These are phyloP conservation scores for Ogataea methanolica DNA, from an alignment of 805 yeast species.

Conservation along the genomic window DNA sequence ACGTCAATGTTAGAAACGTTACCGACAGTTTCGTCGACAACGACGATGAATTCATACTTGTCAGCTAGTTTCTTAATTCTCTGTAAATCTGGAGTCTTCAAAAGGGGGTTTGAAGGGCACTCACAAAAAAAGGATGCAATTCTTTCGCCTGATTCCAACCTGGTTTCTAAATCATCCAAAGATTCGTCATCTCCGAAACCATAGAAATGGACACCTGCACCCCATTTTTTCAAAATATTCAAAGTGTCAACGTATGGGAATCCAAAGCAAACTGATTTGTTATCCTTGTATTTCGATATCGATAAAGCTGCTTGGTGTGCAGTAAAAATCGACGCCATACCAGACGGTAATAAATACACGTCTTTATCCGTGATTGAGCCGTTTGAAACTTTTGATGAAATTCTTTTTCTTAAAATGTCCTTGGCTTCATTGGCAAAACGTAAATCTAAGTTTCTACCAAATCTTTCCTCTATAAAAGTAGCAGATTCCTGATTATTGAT, in stretches of 20 bases:
- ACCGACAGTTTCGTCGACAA: slow-evolving; percentile 93
- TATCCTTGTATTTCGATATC: slow-evolving; percentile 18
- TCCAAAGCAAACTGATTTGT: slow-evolving; percentile 88
- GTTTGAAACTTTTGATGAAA: slow-evolving; percentile 55
- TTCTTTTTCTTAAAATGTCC: slow-evolving; percentile 64
- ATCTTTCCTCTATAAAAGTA: slow-evolving; percentile 79
- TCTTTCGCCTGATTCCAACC: slow-evolving; percentile 58
- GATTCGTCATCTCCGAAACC: slow-evolving; percentile 79
- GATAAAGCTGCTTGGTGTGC: slow-evolving; percentile 52
- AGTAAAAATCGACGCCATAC: slow-evolving; percentile 87
- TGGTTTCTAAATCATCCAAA: slow-evolving; percentile 56
- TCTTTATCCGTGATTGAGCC: slow-evolving; percentile 38
- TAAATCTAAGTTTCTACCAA: slow-evolving; percentile 83
- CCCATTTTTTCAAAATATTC: slow-evolving; percentile 81
- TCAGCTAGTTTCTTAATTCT: slow-evolving; percentile 63
- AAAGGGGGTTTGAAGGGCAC: slow-evolving; percentile 91
- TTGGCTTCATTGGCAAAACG: slow-evolving; percentile 75
- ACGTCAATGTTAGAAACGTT: slow-evolving; percentile 82
- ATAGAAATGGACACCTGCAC: slow-evolving; percentile 82
- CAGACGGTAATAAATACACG: slow-evolving; percentile 81
- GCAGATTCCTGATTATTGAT: slow-evolving; percentile 44
- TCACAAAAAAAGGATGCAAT: slow-evolving; percentile 84
- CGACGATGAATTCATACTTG: slow-evolving; percentile 68
- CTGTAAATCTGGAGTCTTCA: slow-evolving; percentile 75
- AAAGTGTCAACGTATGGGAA: slow-evolving; percentile 94